Evolutionary conservation across 768 basidiomycete species (phyloP).

Genomic region (Pleurotus tuoliensis): DNA sequence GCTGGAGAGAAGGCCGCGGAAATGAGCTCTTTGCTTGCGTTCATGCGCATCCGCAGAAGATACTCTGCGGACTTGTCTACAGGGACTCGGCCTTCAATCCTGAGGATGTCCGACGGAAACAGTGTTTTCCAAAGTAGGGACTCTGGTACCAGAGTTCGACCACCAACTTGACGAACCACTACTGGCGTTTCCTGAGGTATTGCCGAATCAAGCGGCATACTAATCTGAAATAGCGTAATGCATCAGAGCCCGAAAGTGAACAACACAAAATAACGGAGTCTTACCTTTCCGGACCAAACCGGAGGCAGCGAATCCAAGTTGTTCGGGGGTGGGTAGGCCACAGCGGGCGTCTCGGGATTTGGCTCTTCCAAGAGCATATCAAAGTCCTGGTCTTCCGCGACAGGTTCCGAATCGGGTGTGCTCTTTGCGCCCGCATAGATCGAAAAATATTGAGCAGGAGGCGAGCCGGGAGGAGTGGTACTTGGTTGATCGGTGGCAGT

Average conservation of each 20-base stretch:
- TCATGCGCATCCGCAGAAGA: constrained; percentile 74
- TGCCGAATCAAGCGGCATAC: constrained; percentile 75
- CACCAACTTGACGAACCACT: constrained; percentile 76
- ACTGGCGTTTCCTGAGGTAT: constrained; percentile 65
- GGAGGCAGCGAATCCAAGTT: constrained; percentile 51
- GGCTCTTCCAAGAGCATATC: constrained; percentile 81
- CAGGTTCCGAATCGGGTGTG: constrained; percentile 36
- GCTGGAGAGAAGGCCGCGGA: constrained; percentile 69
- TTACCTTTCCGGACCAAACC: constrained; percentile 77
- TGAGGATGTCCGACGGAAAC: constrained; percentile 65
- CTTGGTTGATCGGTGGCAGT: constrained; percentile 12
- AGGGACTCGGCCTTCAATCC: constrained; percentile 83
- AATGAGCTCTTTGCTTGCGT: constrained; percentile 72
- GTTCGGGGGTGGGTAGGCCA: constrained; percentile 39
- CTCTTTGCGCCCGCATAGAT: constrained; percentile 30
- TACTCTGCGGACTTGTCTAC: constrained; percentile 75
- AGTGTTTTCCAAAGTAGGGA: constrained; percentile 72
- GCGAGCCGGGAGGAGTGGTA: constrained; percentile 12
- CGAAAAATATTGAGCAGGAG: constrained; percentile 17
- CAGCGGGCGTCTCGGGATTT: constrained; percentile 26
- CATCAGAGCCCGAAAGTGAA: constrained; percentile 9
- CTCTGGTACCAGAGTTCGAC: constrained; percentile 51
- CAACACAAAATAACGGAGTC: constrained; percentile 18
- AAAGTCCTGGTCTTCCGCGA: constrained; percentile 76
- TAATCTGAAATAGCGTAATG: constrained; percentile 42